Evolutionary conservation across 306 rosid species (phyloP).

Genomic region (Dalbergia oliveri): DNA sequence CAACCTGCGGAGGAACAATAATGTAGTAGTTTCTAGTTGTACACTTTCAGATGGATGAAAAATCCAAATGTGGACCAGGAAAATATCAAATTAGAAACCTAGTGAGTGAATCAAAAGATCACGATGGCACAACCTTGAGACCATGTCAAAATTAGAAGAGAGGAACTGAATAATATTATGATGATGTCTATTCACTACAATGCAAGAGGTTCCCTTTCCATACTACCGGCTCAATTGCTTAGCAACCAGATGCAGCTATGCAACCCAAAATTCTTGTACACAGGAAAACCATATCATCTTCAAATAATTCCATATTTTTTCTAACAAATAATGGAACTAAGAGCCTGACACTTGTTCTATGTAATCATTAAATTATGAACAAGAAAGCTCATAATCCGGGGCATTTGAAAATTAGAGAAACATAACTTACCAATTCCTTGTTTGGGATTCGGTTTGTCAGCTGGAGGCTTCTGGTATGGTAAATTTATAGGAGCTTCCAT

Average conservation of each 20-base stretch:
- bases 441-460: conserved; percentile 96
- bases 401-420: conserved; percentile 34
- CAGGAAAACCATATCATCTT: conserved; percentile 32
- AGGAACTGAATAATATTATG: too few species aligned
- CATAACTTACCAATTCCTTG: conserved; percentile 90
- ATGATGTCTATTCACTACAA: too few species aligned
- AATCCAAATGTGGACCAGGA: too few species aligned
- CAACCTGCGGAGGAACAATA: conserved; percentile 1
- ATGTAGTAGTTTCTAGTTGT: neutral
- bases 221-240: too few species aligned
- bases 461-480: conserved; percentile 94
- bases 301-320: conserved; percentile 12
- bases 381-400: conserved; percentile 21
- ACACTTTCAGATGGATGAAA: too few species aligned
- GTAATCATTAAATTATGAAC: conserved; percentile 23
- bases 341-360: conserved; percentile 18
- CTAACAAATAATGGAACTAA: conserved; percentile 1
- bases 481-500: conserved; percentile 79
- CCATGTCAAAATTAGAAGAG: too few species aligned
- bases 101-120: too few species aligned
- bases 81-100: too few species aligned
- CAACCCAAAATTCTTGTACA: neutral
- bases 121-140: too few species aligned
- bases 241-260: too few species aligned
- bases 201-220: neutral